Evolutionary conservation across 129 eudicot species (phyloP), one percentile per base, ranked within the genome.

Genomic region (Ambrosia trifida): DNA sequence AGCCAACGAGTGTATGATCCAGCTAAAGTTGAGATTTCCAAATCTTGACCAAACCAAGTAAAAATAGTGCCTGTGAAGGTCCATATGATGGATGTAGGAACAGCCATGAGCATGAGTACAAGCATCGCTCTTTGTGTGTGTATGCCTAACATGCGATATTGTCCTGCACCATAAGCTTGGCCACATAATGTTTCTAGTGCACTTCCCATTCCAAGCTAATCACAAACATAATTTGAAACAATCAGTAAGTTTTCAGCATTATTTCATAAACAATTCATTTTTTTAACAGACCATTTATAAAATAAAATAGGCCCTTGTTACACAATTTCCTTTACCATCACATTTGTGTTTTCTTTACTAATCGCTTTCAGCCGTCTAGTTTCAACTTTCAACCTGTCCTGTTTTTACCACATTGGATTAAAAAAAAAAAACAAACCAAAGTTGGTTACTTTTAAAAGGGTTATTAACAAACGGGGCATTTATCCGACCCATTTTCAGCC

Each of bases 141-240:
- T 59, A 75, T 53, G 33, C 89, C 80, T 13, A 82, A 74, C 86
- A 72, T 71, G 31, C 60, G 82, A 28, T 78, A 85, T 45, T 82
- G 78, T 69, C 72, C 68, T 58, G 87, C 83, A 62, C 88, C 85
- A 41, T 76, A 76, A 20, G 86, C 81, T 78, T 84, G 83, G 17
- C 89, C 89, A 68, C 89, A 82, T 3, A 81, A 74, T 53, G 89
- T 85, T 41, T 85, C 90, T 3, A 85, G 73, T 44, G 90, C 87
- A 69, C 85, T 61, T 45, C 82, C 83, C 78, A 79, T 82, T 53
- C 90, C 87, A 70, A 82, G 56, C 87, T 85, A 50, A 52, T 43
- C 10, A 75, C 56, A 43, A 64, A 51, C 12, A 13, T 28, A 38
- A 19, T n/a, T 49, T 35, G 24, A 68, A 54, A 31, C 65, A 66